These are phyloP conservation scores for Lachancea thermotolerans DNA, from an alignment of 805 yeast species.

Conservation along the genomic window DNA sequence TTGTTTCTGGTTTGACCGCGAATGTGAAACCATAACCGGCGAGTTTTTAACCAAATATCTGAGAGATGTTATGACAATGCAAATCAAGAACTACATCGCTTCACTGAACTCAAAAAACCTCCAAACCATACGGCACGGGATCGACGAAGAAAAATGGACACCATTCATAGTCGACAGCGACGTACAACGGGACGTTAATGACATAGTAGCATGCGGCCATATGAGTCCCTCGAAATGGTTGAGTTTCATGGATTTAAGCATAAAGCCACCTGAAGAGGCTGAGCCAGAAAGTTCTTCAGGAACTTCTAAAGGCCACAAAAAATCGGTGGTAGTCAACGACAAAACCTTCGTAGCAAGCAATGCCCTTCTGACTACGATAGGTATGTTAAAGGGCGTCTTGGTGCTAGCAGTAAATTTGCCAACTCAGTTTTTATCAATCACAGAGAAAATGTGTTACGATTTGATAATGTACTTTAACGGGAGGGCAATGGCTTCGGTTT, in stretches of 20 bases:
- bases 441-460: constrained; percentile 41
- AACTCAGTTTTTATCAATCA: constrained; percentile 24
- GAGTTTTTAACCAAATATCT: constrained; percentile 51
- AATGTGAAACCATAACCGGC: constrained; percentile 80
- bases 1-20: constrained; percentile 63
- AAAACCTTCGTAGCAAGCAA: constrained; percentile 53
- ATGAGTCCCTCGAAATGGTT: constrained; percentile 47
- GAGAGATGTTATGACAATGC: constrained; percentile 60
- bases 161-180: constrained; percentile 51
- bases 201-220: constrained; percentile 42
- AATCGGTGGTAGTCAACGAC: constrained; percentile 43
- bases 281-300: constrained; percentile 2
- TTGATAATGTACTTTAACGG: constrained; percentile 46
- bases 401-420: constrained; percentile 54
- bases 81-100: constrained; percentile 51
- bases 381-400: constrained; percentile 44
- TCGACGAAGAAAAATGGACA: constrained; percentile 75
- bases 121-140: constrained; percentile 38
- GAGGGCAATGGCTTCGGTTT: constrained; percentile 30
- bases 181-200: constrained; percentile 45
- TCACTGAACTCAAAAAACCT: constrained; percentile 48
- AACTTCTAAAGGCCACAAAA: constrained; percentile 28
- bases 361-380: constrained; percentile 38
- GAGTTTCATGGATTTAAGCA: constrained; percentile 24
- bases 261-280: constrained; percentile 9